Evolutionary conservation across 2,329 filamentous ascomycete species (phyloP), one percentile per base, ranked within the genome.

Genomic region (Ophioceras dolichostomum): DNA sequence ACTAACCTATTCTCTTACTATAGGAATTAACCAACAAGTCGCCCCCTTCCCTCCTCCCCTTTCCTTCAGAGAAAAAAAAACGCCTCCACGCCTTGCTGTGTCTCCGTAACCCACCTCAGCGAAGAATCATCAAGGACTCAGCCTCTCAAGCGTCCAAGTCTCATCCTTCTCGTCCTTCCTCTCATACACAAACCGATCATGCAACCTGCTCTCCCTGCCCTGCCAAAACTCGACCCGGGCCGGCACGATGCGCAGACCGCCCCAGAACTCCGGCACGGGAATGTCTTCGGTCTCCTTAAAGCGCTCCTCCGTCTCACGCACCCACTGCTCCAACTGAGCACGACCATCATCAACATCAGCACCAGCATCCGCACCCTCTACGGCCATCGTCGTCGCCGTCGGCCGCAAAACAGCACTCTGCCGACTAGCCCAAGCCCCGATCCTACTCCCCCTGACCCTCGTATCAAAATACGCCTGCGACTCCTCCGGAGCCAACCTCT

Each of bases 171-270:
- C 58, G 37, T 63, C 65, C 35, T 73, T 68, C 55, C 73, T 77
- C 39, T 76, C 75, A 61, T 95, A 96, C 43, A 79, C 72, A 56
- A 98, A 96, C 18, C 91, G 80, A 67, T 98, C 91, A 61, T 98
- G 91, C 58, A 98, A 62, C 41, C 91, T 71, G 61, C 81, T 94
- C 54, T 85, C 73, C 49, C 91, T 73, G 3, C 91, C 91, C 67
- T 95, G 88, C 77, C 91, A 98, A 57, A 98, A 98, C 69, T 98
- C 91, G 34, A 98, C 71, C 49, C 76, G 74, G 52, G 87, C 82
- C 0, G 91, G 89, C 45, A 88, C 70, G 42, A 98, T 73, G 48
- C 89, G 76, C 56, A 95, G 55, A 0, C 91, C 91, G 21, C 91
- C 91, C 91, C 91, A 98, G 56, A 94, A 95, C 9, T 83, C 79